Evolutionary conservation across 139 green algal genomes (phyloP).

Genomic region (Closterium sp.): DNA sequence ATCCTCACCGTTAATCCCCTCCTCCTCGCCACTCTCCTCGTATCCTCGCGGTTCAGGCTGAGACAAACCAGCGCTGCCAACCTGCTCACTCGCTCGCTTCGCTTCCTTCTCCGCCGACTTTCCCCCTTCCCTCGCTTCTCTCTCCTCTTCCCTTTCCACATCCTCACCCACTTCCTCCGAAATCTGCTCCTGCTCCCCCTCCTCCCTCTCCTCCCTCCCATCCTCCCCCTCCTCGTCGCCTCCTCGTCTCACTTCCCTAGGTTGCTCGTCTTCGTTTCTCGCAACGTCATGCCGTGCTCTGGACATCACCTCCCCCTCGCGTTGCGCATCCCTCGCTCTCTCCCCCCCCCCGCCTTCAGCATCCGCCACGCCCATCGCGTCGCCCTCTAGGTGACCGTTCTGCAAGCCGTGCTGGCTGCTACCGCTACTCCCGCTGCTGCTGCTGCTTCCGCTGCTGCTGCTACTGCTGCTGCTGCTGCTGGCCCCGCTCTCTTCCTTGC

Average conservation of each 20-base stretch:
- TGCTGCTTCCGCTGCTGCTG: background rate
- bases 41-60: background rate
- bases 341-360: background rate
- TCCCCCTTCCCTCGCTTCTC: background rate
- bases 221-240: background rate
- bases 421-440: background rate
- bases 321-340: background rate
- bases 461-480: background rate
- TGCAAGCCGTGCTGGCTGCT: background rate
- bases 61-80: background rate
- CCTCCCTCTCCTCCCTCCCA: background rate
- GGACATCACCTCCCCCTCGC: background rate
- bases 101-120: background rate
- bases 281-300: background rate
- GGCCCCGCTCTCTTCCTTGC: background rate
- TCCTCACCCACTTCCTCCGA: background rate
- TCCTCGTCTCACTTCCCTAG: background rate
- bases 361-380: background rate
- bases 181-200: background rate
- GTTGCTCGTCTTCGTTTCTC: background rate
- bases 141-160: background rate
- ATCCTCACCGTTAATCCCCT: background rate
- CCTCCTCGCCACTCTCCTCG: background rate
- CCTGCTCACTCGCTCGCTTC: too few species aligned
- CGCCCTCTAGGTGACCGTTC: background rate